Evolutionary conservation across 306 rosid genomes (phyloP), one percentile per base, ranked within the genome.

Genomic region (Vigna mungo): DNA sequence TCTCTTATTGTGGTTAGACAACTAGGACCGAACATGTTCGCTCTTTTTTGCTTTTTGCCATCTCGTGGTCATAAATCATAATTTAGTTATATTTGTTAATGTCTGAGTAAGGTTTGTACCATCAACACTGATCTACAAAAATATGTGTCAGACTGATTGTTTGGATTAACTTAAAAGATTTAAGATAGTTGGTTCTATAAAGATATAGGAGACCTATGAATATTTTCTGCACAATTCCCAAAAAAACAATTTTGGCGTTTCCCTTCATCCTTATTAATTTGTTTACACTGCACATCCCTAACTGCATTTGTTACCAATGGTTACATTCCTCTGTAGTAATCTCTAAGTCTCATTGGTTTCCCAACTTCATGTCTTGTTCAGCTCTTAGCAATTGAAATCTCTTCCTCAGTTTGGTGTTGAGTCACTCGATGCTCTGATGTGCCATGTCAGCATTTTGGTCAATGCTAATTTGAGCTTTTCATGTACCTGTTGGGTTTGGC

Each of bases 111-210:
- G 78, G 70, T 30, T 76, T 64, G 13, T 55, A 36, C 51, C 18
- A 64, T 56, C 18, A 55, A 13, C 70, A 9, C 18, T 66, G 76
- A 37, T 79, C 53, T 59, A 14, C 36, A 65, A 85, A 62, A n/a
- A 2, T n/a, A 49, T 46, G 20, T 53, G 23, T 21, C 59, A 60
- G 67, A 59, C 16, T 74, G 30, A 47, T 68, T 73, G 59, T 53
- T 73, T 74, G 79, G 78, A 12, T 68, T 72, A 39, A 7, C 67
- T 21, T 56, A 64, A 62, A 55, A 49, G 56, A 62, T 39, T 66
- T 18, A 60, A 66, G 44, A 61, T 73, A 78, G 25, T 61, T 74
- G 12, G 55, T 62, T 18, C 68, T 21, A 7, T 61, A 36, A 61
- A 32, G 20, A 61, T 30, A 30, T 20, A 30, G 32, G 66, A 60